Percentiles rank a stretch among this genome's conserved stretches.
These are phyloP conservation scores for Russula griseocarnosa DNA, from an alignment of 768 basidiomycete species.

Conservation along the genomic window DNA sequence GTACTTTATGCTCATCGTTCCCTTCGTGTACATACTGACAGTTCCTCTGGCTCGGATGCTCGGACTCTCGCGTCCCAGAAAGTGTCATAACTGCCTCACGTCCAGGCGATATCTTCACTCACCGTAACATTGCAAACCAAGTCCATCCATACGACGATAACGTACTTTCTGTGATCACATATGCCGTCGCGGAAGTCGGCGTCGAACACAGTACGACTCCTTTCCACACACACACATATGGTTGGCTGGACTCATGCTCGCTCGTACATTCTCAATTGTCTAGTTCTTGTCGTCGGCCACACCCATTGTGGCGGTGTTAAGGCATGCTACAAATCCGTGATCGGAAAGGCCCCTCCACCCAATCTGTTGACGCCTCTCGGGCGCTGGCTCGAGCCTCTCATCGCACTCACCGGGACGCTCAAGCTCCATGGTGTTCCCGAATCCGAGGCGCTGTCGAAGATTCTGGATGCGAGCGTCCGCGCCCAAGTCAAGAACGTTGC, in stretches of 20 bases:
- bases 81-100: conserved; percentile 60
- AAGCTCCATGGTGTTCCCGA: conserved; percentile 38
- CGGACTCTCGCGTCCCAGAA: conserved; percentile 84
- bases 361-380: conserved; percentile 46
- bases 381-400: conserved; percentile 71
- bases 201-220: conserved; percentile 68
- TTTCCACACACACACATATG: conserved; percentile 11
- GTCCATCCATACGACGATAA: conserved; percentile 69
- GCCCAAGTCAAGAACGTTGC: conserved; percentile 33
- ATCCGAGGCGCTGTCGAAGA: conserved; percentile 35
- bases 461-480: conserved; percentile 28
- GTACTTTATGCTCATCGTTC: not conserved
- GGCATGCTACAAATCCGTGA: conserved; percentile 49
- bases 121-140: conserved; percentile 89
- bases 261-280: not conserved
- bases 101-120: conserved; percentile 80
- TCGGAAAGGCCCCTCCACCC: conserved; percentile 33
- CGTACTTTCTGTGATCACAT: conserved; percentile 66
- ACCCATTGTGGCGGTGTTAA: conserved; percentile 75
- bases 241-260: no score
- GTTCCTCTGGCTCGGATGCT: conserved; percentile 78
- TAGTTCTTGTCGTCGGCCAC: conserved; percentile 82
- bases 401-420: conserved; percentile 47
- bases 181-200: conserved; percentile 64
- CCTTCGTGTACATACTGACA: conserved; percentile 30